Evolutionary conservation across 495 filamentous ascomycete species (phyloP).

Genomic region (Hypomontagnella monticulosa): DNA sequence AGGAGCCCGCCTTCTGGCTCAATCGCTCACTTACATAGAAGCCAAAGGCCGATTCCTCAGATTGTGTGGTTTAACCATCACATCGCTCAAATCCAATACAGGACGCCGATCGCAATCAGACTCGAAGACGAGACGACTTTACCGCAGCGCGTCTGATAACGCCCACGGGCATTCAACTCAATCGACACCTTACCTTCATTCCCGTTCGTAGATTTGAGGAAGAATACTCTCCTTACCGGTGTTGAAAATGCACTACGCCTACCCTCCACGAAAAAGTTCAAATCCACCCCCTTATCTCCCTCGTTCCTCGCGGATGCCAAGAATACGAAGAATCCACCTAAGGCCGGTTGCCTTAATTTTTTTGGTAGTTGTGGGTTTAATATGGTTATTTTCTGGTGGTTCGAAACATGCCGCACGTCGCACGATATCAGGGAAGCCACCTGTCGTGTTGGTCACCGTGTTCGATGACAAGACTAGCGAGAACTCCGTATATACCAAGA

Average conservation of each 20-base stretch:
- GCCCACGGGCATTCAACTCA: background rate
- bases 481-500: conserved; percentile 70
- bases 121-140: conserved; percentile 15
- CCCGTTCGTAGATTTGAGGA: conserved; percentile 5
- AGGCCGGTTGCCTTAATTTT: conserved; percentile 68
- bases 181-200: background rate
- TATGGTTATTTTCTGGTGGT: conserved; percentile 70
- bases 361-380: conserved; percentile 63
- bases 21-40: conserved; percentile 23
- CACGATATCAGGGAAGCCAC: conserved; percentile 72
- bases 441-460: conserved; percentile 87
- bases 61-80: conserved; percentile 1
- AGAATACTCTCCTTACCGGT: conserved; percentile 11
- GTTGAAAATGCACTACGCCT: conserved; percentile 85
- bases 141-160: conserved; percentile 17
- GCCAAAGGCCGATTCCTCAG: background rate
- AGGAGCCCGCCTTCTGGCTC: conserved; percentile 23
- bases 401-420: conserved; percentile 45
- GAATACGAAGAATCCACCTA: conserved; percentile 72
- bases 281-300: conserved; percentile 69
- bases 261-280: conserved; percentile 84
- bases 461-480: conserved; percentile 69
- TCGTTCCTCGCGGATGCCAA: conserved; percentile 67
- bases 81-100: background rate
- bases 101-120: conserved; percentile 12